Evolutionary conservation across 768 basidiomycete genomes (phyloP).

Genomic region (Naganishia antarctica): DNA sequence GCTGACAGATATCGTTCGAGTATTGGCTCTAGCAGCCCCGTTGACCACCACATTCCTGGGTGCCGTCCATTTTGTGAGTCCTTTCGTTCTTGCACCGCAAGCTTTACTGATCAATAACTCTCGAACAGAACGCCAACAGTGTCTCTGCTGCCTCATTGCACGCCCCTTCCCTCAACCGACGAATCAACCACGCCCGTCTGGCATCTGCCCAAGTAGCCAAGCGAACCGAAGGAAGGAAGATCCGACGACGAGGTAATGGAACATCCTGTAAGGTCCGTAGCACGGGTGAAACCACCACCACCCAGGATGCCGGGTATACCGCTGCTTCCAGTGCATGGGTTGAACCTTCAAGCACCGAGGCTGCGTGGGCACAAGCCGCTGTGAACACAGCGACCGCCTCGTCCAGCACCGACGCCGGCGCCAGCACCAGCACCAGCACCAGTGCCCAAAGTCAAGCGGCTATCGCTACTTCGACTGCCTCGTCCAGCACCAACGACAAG

Average conservation of each 20-base stretch:
- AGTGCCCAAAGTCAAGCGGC: background rate
- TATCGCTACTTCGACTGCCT: background rate
- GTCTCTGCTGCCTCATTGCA: background rate
- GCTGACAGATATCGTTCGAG: conserved; percentile 16
- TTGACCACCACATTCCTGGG: conserved; percentile 12
- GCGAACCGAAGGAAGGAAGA: conserved; percentile 5
- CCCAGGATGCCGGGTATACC: conserved; percentile 22
- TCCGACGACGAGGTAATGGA: conserved; percentile 11
- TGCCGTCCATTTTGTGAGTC: background rate
- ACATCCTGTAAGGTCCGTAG: conserved; percentile 4
- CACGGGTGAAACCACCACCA: background rate
- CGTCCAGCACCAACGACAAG: conserved; percentile 32
- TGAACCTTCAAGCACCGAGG: background rate
- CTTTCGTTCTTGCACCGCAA: background rate
- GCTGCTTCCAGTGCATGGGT: conserved; percentile 23
- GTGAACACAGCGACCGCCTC: conserved; percentile 24
- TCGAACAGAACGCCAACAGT: background rate
- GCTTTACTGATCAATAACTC: background rate
- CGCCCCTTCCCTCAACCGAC: background rate
- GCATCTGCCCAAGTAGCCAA: conserved; percentile 4
- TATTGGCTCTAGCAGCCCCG: conserved; percentile 15
- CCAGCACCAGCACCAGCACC: too few species aligned
- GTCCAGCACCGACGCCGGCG: too few species aligned
- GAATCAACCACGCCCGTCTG: conserved; percentile 17
- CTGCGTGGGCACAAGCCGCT: too few species aligned